These are phyloP conservation scores for Fusarium luffae DNA, from an alignment of 2,329 filamentous ascomycete species.

Conservation along the genomic window DNA sequence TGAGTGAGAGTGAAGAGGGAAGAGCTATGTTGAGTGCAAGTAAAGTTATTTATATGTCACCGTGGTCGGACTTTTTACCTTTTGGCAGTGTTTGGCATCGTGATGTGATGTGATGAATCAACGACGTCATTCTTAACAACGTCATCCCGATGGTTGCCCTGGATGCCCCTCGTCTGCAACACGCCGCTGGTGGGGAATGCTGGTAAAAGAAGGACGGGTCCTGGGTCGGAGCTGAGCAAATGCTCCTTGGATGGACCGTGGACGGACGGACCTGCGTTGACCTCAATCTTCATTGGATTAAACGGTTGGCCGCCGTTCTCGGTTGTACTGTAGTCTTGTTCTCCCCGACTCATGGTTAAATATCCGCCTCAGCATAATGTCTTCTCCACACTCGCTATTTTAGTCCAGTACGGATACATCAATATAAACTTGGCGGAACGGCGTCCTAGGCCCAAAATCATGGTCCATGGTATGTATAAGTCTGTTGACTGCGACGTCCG, in stretches of 20 bases:
- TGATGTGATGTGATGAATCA: constrained; percentile 33
- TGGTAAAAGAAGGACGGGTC: background rate
- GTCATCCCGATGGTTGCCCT: constrained; percentile 30
- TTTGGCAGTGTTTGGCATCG: constrained; percentile 25
- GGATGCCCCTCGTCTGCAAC: constrained; percentile 2
- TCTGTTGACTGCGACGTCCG: background rate
- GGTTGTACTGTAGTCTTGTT: background rate
- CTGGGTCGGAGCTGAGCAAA: constrained; percentile 16
- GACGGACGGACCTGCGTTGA: constrained; percentile 30
- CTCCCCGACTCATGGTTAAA: constrained; percentile 3
- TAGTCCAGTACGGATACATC: background rate
- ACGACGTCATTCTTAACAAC: constrained; percentile 38
- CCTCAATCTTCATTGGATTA: constrained; percentile 2
- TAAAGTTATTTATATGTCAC: constrained; percentile 31
- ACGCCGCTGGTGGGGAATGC: constrained; percentile 23
- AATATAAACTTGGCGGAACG: background rate
- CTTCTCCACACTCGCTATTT: constrained; percentile 18
- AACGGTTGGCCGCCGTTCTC: background rate
- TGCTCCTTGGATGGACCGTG: constrained; percentile 26
- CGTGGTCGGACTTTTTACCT: background rate
- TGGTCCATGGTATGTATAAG: background rate
- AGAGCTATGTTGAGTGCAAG: background rate
- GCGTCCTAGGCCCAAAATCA: background rate
- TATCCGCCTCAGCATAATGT: constrained; percentile 20
- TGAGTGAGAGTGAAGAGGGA: constrained; percentile 9